Evolutionary conservation across 2,329 filamentous ascomycete genomes (phyloP), one percentile per base, ranked within the genome.

Genomic region (Trichophyton equinum): DNA sequence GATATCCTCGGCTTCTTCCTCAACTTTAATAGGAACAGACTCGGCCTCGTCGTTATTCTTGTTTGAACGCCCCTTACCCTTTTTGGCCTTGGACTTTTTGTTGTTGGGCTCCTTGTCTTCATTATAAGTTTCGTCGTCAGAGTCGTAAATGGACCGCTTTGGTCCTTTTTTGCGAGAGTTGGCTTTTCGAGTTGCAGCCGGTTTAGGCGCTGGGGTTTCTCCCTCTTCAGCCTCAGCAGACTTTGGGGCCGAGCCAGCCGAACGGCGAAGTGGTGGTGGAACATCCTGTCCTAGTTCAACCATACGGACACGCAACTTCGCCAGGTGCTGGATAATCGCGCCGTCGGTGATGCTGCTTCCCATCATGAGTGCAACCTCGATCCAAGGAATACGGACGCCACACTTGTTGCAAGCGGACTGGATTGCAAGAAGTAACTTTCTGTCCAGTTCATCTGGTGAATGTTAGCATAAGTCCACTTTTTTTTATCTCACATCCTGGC

Each of bases 321-420:
- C 69, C 13, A 79, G 67, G 59, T 79, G 77, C 63, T 79, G 77
- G 1, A 75, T 67, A 22, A 79, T 77, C 1, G 76, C 74, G 1
- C 77, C 76, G 56, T 75, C 75, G 0, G 71, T 73, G 60, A 75
- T 74, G n/a, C 69, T 70, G 1, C 68, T 60, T 4, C 72, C 73
- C 73, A 79, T 76, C 1, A 68, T 63, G 22, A 64, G 57, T 4
- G 75, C 76, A 22, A 78, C 70, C 1, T 72, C 63, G 0, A 67
- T 65, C 75, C 76, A 79, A 7, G 77, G 77, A 20, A 79, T 70
- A 60, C 70, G 75, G 18, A 77, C 62, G 1, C 68, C 68, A 2
- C 67, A 55, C 2, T 63, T 58, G 40, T 74, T 76, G 65, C 75
- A 78, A 5, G 70, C 71, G 5, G 72, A 74, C 30, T 77, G 75